Conservation (phyloP, 441 rosid genomes). For the Mallotus repandus region DNA sequence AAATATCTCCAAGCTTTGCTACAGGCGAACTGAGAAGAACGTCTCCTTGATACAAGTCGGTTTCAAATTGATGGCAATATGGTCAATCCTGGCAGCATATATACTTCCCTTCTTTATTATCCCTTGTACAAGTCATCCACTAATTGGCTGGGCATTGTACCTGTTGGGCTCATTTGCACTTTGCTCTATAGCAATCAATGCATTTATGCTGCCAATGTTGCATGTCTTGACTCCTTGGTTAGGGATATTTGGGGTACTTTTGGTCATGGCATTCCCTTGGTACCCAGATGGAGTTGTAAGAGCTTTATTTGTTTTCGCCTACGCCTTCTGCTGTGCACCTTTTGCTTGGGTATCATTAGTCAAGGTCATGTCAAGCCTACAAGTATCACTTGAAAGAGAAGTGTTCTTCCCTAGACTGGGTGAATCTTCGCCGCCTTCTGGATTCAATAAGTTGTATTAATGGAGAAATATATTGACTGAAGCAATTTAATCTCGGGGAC, state of each 20-base stretch:
- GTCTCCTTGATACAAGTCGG: conserved; percentile 45
- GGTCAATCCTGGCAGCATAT: conserved; percentile 72
- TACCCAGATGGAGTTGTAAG: conserved; percentile 69
- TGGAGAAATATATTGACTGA: background rate
- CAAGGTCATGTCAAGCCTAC: conserved; percentile 60
- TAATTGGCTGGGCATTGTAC: conserved; percentile 79
- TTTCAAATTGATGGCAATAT: conserved; percentile 57
- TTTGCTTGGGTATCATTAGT: conserved; percentile 52
- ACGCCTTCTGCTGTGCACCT: conserved; percentile 76
- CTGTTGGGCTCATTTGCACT: conserved; percentile 65
- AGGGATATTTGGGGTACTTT: conserved; percentile 66
- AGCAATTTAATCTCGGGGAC: background rate
- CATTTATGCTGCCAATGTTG: conserved; percentile 59
- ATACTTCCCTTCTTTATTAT: conserved; percentile 65
- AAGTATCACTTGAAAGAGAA: conserved; percentile 69
- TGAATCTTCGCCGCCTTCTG: conserved; percentile 49
- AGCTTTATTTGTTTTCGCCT: conserved; percentile 67
- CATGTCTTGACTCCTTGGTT: conserved; percentile 59
- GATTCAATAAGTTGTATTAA: conserved; percentile 55
- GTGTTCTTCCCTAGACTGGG: conserved; percentile 54
- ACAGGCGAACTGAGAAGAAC: conserved; percentile 57
- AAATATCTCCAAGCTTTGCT: conserved; percentile 74
- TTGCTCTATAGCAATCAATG: conserved; percentile 54
- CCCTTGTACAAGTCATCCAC: conserved; percentile 74
- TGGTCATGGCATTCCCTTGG: conserved; percentile 83